Conservation (phyloP, 805 yeast genomes). For the Wickerhamomyces bovis region DNA sequence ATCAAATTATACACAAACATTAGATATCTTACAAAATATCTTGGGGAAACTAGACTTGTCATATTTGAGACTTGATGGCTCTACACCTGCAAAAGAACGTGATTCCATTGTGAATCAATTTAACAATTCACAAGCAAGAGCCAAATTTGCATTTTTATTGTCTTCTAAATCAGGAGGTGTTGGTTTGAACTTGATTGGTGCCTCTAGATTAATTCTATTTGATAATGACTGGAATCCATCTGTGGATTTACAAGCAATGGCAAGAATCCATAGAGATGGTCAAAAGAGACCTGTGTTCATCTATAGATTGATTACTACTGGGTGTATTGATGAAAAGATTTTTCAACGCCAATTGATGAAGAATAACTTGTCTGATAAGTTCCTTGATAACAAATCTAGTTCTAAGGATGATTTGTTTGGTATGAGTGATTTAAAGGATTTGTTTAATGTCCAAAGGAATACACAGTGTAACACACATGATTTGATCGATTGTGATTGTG, state of each 20-base stretch:
- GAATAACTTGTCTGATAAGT: conserved; percentile 67
- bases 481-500: conserved; percentile 57
- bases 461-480: conserved; percentile 73
- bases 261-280: conserved; percentile 91
- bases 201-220: conserved; percentile 73
- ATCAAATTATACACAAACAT: conserved; percentile 82
- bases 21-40: conserved; percentile 65
- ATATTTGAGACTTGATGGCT: conserved; percentile 73
- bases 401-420: conserved; percentile 65
- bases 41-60: conserved; percentile 43
- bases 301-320: conserved; percentile 80
- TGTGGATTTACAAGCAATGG: conserved; percentile 90
- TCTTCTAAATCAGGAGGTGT: conserved; percentile 93
- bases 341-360: conserved; percentile 88
- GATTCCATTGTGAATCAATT: conserved; percentile 63
- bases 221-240: conserved; percentile 99
- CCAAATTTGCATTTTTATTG: conserved; percentile 57
- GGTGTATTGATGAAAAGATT: conserved; percentile 90
- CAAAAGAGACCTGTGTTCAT: conserved; percentile 73
- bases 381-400: conserved; percentile 40
- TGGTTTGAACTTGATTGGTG: conserved; percentile 88
- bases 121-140: conserved; percentile 23
- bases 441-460: conserved; percentile 53
- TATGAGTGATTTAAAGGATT: conserved; percentile 59
- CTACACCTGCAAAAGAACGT: conserved; percentile 63